These are phyloP conservation scores for Dunaliella salina DNA, from an alignment of 163 green algal genomes.

Conservation along the genomic window DNA sequence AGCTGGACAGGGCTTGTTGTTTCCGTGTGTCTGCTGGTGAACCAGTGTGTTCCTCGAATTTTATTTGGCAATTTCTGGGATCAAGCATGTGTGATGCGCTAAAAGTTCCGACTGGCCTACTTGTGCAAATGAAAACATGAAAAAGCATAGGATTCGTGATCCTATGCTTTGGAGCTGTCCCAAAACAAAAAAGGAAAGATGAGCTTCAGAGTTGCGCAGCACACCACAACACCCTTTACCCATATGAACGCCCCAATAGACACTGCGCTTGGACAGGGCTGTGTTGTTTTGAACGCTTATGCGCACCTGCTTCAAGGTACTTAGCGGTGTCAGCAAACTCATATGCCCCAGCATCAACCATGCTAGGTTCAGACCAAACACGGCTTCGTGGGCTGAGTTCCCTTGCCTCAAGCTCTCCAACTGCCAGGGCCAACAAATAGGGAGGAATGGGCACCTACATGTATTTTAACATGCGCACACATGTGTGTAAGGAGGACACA, in stretches of 20 bases:
- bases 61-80: no score
- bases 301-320: slow-evolving; percentile 71
- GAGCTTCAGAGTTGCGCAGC: background rate
- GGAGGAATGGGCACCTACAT: slow-evolving; percentile 65
- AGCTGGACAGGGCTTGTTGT: no score
- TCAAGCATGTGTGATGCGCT: no score
- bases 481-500: background rate
- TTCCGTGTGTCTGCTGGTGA: no score
- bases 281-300: background rate
- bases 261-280: no score
- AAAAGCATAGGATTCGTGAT: no score
- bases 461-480: background rate
- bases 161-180: no score
- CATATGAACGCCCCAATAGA: no score
- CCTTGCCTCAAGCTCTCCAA: slow-evolving; percentile 65
- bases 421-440: slow-evolving; percentile 86
- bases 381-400: slow-evolving; percentile 57
- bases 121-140: no score
- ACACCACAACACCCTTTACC: no score
- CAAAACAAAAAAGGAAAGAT: background rate
- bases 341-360: slow-evolving; percentile 64
- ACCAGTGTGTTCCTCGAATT: no score
- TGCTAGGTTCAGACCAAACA: slow-evolving; percentile 80
- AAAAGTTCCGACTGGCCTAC: no score
- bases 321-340: slow-evolving; percentile 86